A percentile compares a stretch with the other conserved stretches of the same genome.
These are phyloP conservation scores for Tricholoma terreum DNA, from an alignment of 768 basidiomycete species.

Conservation along the genomic window DNA sequence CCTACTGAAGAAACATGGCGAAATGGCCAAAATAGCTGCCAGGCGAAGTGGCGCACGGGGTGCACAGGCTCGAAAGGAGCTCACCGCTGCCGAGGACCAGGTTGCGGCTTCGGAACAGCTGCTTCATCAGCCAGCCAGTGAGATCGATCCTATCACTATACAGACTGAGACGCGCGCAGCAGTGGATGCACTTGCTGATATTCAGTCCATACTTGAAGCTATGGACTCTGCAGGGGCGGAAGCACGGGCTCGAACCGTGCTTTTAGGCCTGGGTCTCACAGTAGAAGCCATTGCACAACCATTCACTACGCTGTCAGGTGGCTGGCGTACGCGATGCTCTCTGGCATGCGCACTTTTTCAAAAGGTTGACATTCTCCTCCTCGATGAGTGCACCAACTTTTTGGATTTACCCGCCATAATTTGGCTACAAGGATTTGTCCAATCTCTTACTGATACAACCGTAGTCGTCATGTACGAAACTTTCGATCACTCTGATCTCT, in stretches of 20 bases:
- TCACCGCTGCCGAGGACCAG: conserved; percentile 42
- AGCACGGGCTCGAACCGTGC: conserved; percentile 47
- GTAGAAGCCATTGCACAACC: conserved; percentile 34
- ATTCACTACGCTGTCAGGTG: conserved; percentile 53
- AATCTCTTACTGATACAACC: conserved; percentile 39
- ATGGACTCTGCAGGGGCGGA: conserved; percentile 37
- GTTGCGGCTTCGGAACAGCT: conserved; percentile 29
- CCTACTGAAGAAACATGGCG: conserved; percentile 26
- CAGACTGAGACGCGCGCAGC: conserved; percentile 21
- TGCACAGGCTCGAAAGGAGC: conserved; percentile 50
- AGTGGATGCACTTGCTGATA: conserved; percentile 25
- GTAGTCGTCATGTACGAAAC: conserved; percentile 47
- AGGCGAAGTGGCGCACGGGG: conserved; percentile 57
- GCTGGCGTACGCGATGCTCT: conserved; percentile 60
- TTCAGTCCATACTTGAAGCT: conserved; percentile 24
- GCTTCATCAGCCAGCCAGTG: conserved; percentile 18
- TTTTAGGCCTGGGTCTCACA: conserved; percentile 59
- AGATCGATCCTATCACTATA: conserved; percentile 20
- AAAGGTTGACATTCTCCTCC: conserved; percentile 51
- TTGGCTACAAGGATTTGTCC: conserved; percentile 53
- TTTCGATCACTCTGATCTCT: not conserved
- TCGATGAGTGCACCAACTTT: conserved; percentile 59
- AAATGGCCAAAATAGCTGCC: conserved; percentile 45
- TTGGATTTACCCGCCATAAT: conserved; percentile 51
- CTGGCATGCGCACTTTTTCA: conserved; percentile 59